These are phyloP conservation scores for Candida nemodendra DNA, from an alignment of 805 yeast species.

Conservation along the genomic window DNA sequence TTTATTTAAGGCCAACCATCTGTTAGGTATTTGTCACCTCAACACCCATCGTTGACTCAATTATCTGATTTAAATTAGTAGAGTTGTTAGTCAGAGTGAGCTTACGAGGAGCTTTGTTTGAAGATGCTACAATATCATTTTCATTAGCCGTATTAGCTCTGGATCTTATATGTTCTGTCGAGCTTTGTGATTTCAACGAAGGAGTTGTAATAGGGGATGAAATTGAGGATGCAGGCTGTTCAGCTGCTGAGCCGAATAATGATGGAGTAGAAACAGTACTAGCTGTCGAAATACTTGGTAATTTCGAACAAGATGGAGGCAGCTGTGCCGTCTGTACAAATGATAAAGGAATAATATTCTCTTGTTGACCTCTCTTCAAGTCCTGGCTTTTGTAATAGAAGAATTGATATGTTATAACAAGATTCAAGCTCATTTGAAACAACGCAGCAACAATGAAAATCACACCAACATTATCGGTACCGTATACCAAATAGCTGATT, in stretches of 20 bases:
- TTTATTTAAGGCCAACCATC: too few relatives aligned
- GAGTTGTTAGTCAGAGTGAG: conserved; percentile 5
- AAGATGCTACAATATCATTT: conserved; percentile 13
- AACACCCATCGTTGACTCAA: conserved; percentile 3
- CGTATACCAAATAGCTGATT: conserved; percentile 69
- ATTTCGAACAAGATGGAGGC: conserved; percentile 1
- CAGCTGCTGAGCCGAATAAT: not conserved
- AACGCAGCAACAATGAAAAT: conserved; percentile 69
- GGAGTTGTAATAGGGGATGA: conserved; percentile 16
- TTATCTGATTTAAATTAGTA: conserved; percentile 7
- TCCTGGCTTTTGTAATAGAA: conserved; percentile 51
- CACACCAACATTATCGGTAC: conserved; percentile 65
- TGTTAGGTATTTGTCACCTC: too few relatives aligned
- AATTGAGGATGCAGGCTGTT: conserved; percentile 6
- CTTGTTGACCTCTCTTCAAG: conserved; percentile 1
- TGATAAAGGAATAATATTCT: conserved; percentile 6
- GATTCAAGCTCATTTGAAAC: conserved; percentile 74
- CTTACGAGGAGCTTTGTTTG: conserved; percentile 10
- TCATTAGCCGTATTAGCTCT: conserved; percentile 26
- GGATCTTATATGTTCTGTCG: conserved; percentile 16
- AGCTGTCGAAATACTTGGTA: conserved; percentile 1
- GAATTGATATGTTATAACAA: conserved; percentile 71
- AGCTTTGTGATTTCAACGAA: conserved; percentile 8
- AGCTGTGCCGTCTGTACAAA: conserved; percentile 1
- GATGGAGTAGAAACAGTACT: conserved; percentile 9